Evolutionary conservation across 495 filamentous ascomycete genomes (phyloP).

Genomic region (Tuber magnatum): DNA sequence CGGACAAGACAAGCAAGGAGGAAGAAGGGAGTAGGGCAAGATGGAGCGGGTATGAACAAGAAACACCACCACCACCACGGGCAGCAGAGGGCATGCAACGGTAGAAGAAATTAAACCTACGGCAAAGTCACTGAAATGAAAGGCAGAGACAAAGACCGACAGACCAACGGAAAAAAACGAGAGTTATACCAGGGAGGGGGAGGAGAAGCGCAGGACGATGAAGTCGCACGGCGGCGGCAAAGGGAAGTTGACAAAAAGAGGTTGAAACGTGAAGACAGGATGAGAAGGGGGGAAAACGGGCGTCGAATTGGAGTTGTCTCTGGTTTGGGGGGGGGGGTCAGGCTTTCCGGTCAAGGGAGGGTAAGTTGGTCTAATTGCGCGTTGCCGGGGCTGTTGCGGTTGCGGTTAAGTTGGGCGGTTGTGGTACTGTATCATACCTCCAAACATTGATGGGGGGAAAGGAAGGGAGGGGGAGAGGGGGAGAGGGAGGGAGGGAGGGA

Average conservation of each 20-base stretch:
- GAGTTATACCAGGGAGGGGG: slow-evolving; percentile 14
- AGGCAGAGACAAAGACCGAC: slow-evolving; percentile 21
- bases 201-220: slow-evolving; percentile 23
- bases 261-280: slow-evolving; percentile 24
- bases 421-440: neutral
- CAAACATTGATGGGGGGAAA: neutral
- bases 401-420: slow-evolving; percentile 10
- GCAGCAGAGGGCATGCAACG: neutral
- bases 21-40: slow-evolving; percentile 19
- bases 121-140: slow-evolving; percentile 20
- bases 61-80: slow-evolving; percentile 24
- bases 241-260: slow-evolving; percentile 15
- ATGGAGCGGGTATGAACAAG: slow-evolving; percentile 4
- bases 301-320: slow-evolving; percentile 6
- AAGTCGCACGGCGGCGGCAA: slow-evolving; percentile 29
- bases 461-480: neutral
- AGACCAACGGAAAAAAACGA: slow-evolving; percentile 8
- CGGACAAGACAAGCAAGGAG: slow-evolving; percentile 6
- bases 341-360: slow-evolving; percentile 16
- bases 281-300: slow-evolving; percentile 23
- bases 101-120: neutral
- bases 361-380: slow-evolving; percentile 11
- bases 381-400: slow-evolving; percentile 18
- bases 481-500: neutral
- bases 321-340: neutral